Evolutionary conservation across 1,284 basidiomycete genomes (phyloP), one percentile per base, ranked within the genome.

Genomic region (Trametes pubescens): DNA sequence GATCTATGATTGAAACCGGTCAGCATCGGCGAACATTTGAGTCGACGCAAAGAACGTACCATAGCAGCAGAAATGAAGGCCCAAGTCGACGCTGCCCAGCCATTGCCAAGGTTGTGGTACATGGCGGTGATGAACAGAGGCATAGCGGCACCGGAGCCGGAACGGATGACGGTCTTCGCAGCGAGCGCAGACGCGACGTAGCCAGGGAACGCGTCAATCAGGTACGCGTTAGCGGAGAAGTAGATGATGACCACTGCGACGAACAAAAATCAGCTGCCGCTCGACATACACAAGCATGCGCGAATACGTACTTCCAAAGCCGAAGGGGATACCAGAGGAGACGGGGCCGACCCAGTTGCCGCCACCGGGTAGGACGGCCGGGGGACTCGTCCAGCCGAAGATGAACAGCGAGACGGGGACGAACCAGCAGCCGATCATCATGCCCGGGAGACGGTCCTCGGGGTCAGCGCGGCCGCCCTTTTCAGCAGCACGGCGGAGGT

Each of bases 121-220:
- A 86, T 82, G 43, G 75, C 73, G 22, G 74, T 74, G 69, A 76
- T 88, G 77, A 91, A 92, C 10, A 93, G 77, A 7, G 90, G 90
- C 80, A 92, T 91, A 0, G 86, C 84, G 0, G 89, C 87, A 8
- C 86, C 90, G 5, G 86, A 80, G 0, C 84, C 84, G 0, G 86
- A 89, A 54, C 91, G 86, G 48, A 87, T 75, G 67, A 92, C 81
- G 0, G 89, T 91, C 75, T 90, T 91, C 8, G 87, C 89, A 0
- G 91, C 87, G 47, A 92, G 85, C 1, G 91, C 91, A 22, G 87
- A 90, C 0, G 90, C 90, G 66, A 86, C 84, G 76, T 86, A 91
- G 79, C 72, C 72, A 72, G 86, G 76, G 74, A 89, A 89, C 4
- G 86, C 85, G 66, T 90, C 88, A 48, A 88, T 82, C 48, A 87